phyloP scores from a whole-genome alignment of 208 protist species.

The Trypanosoma avium region DNA sequence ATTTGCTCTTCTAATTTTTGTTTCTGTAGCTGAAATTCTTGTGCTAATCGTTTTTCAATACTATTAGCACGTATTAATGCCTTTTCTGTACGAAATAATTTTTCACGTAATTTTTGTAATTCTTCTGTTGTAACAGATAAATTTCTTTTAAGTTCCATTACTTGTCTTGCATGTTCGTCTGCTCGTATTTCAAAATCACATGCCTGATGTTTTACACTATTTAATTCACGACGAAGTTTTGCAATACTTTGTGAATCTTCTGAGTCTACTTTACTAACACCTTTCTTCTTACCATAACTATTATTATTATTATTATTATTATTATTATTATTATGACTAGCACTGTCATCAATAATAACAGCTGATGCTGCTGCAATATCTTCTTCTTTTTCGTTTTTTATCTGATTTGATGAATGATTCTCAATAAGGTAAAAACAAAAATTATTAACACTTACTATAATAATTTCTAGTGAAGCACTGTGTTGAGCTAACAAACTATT shows the following conservation, averaged over 20 bases:
- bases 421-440: not conserved
- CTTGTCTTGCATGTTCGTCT: conserved; percentile 19
- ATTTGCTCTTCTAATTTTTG: not conserved
- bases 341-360: too few species aligned
- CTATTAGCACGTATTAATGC: conserved; percentile 11
- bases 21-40: conserved; percentile 2
- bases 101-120: conserved; percentile 23
- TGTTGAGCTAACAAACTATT: not conserved
- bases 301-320: too few species aligned
- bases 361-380: too few species aligned
- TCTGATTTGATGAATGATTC: not conserved
- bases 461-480: not conserved
- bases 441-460: not conserved
- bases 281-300: too few species aligned
- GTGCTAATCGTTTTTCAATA: conserved; percentile 4
- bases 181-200: conserved; percentile 10
- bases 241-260: conserved; percentile 9
- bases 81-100: conserved; percentile 21
- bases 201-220: conserved; percentile 9
- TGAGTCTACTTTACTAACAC: conserved; percentile 13
- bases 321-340: too few species aligned
- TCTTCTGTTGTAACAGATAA: conserved; percentile 22
- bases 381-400: conserved; percentile 3
- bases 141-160: conserved; percentile 17
- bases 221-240: conserved; percentile 14